A percentile compares a stretch with the other conserved stretches of the same genome.
These are phyloP conservation scores for Arabis hirsuta DNA, from an alignment of 345 rosid genomes.

Conservation along the genomic window DNA sequence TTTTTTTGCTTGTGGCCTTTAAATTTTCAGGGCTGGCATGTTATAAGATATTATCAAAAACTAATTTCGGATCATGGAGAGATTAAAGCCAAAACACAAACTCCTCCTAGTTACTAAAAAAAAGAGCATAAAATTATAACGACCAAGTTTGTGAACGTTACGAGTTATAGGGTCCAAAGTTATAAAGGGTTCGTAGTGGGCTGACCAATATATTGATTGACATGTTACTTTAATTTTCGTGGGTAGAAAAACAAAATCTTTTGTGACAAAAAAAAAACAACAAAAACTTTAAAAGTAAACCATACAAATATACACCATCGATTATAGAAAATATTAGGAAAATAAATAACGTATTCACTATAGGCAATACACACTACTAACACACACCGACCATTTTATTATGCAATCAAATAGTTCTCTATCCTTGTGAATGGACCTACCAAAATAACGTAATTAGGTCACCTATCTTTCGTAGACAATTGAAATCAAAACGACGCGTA, in stretches of 20 bases:
- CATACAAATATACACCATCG: conserved; percentile 13
- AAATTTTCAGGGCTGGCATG: too few species aligned
- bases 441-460: conserved; percentile 34
- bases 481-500: conserved; percentile 35
- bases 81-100: too few species aligned
- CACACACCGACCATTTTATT: conserved; percentile 36
- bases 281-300: neutral
- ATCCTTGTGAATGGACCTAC: conserved; percentile 24
- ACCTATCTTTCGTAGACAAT: conserved; percentile 15
- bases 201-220: conserved; percentile 2
- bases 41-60: too few species aligned
- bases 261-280: neutral
- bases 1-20: too few species aligned
- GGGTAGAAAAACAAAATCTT: neutral
- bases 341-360: conserved; percentile 6
- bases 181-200: conserved; percentile 33
- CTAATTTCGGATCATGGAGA: too few species aligned
- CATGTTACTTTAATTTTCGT: conserved; percentile 22
- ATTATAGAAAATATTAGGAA: neutral
- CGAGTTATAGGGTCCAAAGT: conserved; percentile 18
- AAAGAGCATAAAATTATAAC: conserved; percentile 8
- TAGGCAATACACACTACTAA: conserved; percentile 8
- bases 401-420: conserved; percentile 9
- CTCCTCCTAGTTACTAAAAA: too few species aligned
- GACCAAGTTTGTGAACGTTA: conserved; percentile 24